Evolutionary conservation across 805 yeast species (phyloP).

Genomic region (Candida schatavii): DNA sequence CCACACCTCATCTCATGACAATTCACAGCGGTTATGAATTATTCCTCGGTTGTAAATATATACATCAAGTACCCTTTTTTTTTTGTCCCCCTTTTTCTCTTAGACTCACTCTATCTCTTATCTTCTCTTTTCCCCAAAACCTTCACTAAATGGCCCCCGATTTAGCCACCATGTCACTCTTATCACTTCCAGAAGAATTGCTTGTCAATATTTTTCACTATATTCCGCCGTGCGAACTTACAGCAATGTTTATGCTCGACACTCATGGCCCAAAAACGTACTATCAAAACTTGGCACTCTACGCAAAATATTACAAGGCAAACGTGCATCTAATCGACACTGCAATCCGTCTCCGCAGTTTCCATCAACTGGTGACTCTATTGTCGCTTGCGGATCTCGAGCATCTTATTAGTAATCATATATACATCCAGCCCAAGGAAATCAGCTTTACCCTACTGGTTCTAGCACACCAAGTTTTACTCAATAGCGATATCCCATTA

Average conservation of each 20-base stretch:
- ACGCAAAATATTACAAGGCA: conserved; percentile 10
- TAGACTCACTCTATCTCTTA: not conserved
- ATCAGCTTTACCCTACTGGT: conserved; percentile 8
- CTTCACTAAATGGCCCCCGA: no score
- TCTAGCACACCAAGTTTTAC: no score
- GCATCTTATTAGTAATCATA: conserved; percentile 14
- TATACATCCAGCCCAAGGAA: conserved; percentile 19
- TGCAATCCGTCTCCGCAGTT: not conserved
- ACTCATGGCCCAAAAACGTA: conserved; percentile 8
- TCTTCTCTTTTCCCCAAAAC: no score
- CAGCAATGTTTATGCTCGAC: conserved; percentile 11
- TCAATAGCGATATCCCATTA: no score
- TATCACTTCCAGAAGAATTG: conserved; percentile 17
- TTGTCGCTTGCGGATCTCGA: conserved; percentile 13
- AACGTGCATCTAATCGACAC: not conserved
- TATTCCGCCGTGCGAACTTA: conserved; percentile 13
- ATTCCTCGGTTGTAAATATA: no score
- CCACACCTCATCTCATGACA: no score
- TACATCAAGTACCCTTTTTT: no score
- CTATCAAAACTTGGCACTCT: conserved; percentile 9
- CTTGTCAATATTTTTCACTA: conserved; percentile 12
- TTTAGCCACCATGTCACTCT: conserved; percentile 9
- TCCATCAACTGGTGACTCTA: no score
- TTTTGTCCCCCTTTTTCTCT: not conserved
- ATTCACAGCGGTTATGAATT: no score